phyloP scores from a whole-genome alignment of 257 asterid genomes.

The Solanum gandarillasii region DNA sequence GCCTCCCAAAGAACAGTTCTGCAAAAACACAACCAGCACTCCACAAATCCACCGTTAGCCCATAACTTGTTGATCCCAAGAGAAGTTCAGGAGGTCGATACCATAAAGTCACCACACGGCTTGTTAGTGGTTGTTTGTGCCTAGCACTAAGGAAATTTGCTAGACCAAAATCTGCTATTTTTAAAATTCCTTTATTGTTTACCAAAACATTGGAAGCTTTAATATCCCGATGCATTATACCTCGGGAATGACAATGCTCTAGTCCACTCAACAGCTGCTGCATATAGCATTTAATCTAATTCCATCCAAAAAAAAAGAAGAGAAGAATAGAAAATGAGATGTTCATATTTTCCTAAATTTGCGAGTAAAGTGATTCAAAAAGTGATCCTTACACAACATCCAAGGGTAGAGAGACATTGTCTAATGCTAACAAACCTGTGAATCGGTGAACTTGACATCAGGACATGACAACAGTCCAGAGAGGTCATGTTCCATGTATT shows the following conservation, averaged over 20 bases:
- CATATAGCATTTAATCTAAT: slow-evolving; percentile 87
- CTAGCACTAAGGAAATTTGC: slow-evolving; percentile 51
- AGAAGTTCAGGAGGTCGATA: slow-evolving; percentile 97
- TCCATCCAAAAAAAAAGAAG: slow-evolving; percentile 4
- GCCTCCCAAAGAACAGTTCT: slow-evolving; percentile 77
- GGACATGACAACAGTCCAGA: slow-evolving; percentile 81
- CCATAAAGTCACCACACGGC: slow-evolving; percentile 95
- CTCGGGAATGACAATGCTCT: slow-evolving; percentile 77
- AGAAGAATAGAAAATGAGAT: neutral
- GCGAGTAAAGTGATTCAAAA: neutral
- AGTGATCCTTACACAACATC: neutral
- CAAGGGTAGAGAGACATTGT: neutral
- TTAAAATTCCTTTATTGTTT: slow-evolving; percentile 70
- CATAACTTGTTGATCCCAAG: slow-evolving; percentile 69
- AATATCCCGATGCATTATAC: slow-evolving; percentile 85
- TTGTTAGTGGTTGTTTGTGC: slow-evolving; percentile 54
- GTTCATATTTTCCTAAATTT: neutral
- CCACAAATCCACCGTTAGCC: slow-evolving; percentile 82
- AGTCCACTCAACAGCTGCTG: slow-evolving; percentile 63
- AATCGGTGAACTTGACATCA: slow-evolving; percentile 70
- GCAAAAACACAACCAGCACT: slow-evolving; percentile 94
- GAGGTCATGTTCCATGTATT: slow-evolving; percentile 98
- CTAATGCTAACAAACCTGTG: slow-evolving; percentile 45
- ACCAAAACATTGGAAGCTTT: slow-evolving; percentile 76
- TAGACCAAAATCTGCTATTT: slow-evolving; percentile 90